Evolutionary conservation across 2,329 filamentous ascomycete species (phyloP), one percentile per base, ranked within the genome.

Genomic region (Tolypocladium tropicale): DNA sequence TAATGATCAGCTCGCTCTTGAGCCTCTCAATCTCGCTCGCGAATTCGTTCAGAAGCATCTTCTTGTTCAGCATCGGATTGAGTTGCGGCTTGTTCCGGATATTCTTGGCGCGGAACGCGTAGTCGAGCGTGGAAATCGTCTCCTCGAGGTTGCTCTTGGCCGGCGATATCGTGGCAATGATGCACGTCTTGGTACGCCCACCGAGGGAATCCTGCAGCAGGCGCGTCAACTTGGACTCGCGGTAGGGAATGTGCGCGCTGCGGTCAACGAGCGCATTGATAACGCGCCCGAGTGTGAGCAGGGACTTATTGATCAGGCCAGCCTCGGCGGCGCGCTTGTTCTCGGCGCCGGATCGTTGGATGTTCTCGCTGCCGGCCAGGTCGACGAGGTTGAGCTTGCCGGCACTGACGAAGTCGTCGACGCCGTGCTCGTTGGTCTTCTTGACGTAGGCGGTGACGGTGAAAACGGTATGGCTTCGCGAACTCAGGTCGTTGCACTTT

Each of bases 401-500:
- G 3, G 89, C 86, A 67, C 88, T 90, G 52, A 97, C 81, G 65
- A 89, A 92, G 59, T 97, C 93, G 67, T 97, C 92, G 6, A 89
- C 89, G 4, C 91, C 92, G 58, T 87, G 84, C 52, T 95, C 89
- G 2, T 84, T 83, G 1, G 83, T 83, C 59, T 88, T 86, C 72
- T 95, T 96, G 65, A 91, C 86, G 67, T 92, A 90, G 0, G 92
- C 89, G 1, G 93, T 96, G 58, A 99, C 89, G 9, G 94, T 97
- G 68, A 99, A 99, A 25, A 99, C 88, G 0, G 94, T 99, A 68
- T 99, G 95, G 75, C 92, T 96, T 70, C 94, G 85, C 64, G 92
- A 96, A 72, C 92, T 96, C 55, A 97, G 83, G 65, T 99, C 94
- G 70, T 99, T 99, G 81, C 94, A 99, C 72, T 97, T 97, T n/a